These are phyloP conservation scores for Colletotrichum abscissum DNA, from an alignment of 2,329 filamentous ascomycete genomes.

Conservation along the genomic window DNA sequence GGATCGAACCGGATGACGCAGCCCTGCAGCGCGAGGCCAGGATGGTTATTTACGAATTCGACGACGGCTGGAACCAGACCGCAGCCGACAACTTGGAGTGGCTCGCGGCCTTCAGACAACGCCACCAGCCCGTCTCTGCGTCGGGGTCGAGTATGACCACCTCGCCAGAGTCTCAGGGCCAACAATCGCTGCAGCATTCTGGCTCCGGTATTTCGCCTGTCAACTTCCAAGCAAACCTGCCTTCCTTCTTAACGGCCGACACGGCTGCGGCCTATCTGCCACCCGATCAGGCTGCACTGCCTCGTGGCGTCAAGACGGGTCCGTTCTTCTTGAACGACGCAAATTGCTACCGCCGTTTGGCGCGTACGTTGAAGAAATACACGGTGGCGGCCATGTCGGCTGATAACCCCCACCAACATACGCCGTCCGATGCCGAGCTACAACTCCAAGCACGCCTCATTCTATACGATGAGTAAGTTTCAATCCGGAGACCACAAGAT, in stretches of 20 bases:
- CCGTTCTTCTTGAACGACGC: constrained; percentile 68
- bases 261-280: not conserved
- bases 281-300: not conserved
- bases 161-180: constrained; percentile 8
- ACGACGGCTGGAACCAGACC: constrained; percentile 74
- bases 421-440: constrained; percentile 71
- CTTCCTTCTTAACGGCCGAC: not conserved
- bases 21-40: constrained; percentile 68
- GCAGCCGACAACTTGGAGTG: constrained; percentile 67
- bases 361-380: constrained; percentile 64
- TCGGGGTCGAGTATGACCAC: constrained; percentile 13
- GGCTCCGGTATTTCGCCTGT: constrained; percentile 9
- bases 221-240: not conserved
- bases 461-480: constrained; percentile 68
- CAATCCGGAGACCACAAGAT: not conserved
- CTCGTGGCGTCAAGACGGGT: constrained; percentile 30
- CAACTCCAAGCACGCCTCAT: constrained; percentile 73
- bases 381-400: constrained; percentile 64
- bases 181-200: not conserved
- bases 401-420: constrained; percentile 69
- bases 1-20: constrained; percentile 62
- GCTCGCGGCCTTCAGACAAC: constrained; percentile 63
- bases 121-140: constrained; percentile 46
- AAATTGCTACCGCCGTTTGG: constrained; percentile 69
- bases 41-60: constrained; percentile 70